phyloP scores from a whole-genome alignment of 106 monocot species.

The Dactylorhiza incarnata region DNA sequence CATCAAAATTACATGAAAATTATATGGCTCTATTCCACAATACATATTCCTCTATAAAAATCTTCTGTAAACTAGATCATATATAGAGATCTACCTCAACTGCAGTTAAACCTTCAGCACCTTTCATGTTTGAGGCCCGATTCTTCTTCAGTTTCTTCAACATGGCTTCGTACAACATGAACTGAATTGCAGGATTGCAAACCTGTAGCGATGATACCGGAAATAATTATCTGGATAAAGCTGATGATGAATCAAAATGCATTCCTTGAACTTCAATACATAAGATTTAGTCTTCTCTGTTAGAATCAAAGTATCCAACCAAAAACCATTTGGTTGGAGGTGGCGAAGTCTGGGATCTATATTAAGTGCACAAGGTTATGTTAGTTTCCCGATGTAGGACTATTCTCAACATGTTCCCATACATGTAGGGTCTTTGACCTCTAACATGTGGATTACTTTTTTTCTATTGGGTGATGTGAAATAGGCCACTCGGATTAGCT shows the following conservation, averaged over 20 bases:
- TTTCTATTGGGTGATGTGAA: no score
- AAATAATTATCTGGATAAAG: neutral
- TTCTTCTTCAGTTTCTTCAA: slow-evolving; percentile 50
- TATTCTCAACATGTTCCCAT: no score
- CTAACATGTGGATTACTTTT: no score
- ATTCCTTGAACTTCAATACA: neutral
- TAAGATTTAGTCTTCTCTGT: neutral
- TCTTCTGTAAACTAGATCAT: neutral
- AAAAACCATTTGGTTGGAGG: no score
- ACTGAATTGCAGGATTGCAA: slow-evolving; percentile 92
- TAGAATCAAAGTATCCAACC: no score
- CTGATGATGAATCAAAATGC: neutral
- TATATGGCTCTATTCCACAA: neutral
- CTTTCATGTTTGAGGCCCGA: slow-evolving; percentile 43
- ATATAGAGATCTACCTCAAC: slow-evolving; percentile 44
- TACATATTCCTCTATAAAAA: neutral
- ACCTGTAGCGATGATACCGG: slow-evolving; percentile 35
- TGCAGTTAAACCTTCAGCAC: slow-evolving; percentile 74
- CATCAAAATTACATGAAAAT: neutral
- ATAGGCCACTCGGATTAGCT: no score
- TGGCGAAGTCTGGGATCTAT: no score
- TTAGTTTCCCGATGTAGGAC: no score
- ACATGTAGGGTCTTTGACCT: no score
- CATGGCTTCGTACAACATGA: slow-evolving; percentile 90
- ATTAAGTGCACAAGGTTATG: no score